phyloP scores from a whole-genome alignment of 148 eudicot genomes.

The Tetragonia tetragonoides region DNA sequence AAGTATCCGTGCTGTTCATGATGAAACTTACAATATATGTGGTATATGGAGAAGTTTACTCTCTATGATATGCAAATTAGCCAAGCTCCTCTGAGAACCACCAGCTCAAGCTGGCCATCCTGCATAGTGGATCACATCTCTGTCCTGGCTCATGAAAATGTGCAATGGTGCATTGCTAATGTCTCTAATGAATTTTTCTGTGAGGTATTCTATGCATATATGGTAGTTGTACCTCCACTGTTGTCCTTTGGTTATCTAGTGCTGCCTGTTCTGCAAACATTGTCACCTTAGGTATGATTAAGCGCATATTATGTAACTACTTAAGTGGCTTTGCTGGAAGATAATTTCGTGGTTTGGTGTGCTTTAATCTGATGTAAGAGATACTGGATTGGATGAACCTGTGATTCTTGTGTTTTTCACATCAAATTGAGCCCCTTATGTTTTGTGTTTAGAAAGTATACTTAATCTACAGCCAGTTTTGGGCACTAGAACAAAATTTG shows the following conservation, averaged over 20 bases:
- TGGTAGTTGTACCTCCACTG: neutral
- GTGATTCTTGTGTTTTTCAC: neutral
- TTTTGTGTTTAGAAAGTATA: neutral
- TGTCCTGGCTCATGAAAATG: no score
- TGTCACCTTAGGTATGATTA: neutral
- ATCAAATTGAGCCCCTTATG: neutral
- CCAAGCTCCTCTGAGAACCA: no score
- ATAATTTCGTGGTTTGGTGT: neutral
- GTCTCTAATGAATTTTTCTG: neutral
- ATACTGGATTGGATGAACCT: neutral
- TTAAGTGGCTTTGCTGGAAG: neutral
- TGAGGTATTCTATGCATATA: neutral
- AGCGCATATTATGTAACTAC: neutral
- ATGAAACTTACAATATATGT: no score
- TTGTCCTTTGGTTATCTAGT: neutral
- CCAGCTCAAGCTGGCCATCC: no score
- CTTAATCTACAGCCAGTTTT: neutral
- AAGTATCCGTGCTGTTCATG: neutral
- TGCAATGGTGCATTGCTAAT: no score
- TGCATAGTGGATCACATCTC: no score
- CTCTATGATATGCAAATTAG: no score
- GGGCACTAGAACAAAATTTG: no score
- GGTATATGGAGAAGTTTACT: no score
- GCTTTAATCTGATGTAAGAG: neutral
- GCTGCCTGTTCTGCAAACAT: neutral